Conservation (phyloP, 75 land plant genomes). For the Gnetum montanum region DNA sequence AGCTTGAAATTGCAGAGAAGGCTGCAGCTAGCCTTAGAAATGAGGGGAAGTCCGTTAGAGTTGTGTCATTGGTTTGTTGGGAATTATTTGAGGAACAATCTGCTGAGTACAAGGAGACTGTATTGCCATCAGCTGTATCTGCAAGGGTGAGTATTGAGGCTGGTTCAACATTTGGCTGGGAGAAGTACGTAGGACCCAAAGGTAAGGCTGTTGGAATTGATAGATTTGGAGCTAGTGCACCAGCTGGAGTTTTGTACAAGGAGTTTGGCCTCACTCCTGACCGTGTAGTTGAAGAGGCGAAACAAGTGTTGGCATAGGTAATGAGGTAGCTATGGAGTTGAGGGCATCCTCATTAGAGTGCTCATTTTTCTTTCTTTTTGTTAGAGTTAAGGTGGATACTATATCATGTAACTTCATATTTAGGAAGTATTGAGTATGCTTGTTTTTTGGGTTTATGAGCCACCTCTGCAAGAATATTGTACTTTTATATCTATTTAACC, state of each 20-base stretch:
- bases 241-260: constrained; percentile 60
- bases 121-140: constrained; percentile 42
- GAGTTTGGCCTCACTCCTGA: constrained; percentile 66
- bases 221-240: constrained; percentile 76
- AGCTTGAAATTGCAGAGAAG: constrained; percentile 63
- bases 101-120: constrained; percentile 63
- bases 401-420: too few species aligned
- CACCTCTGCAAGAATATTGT: too few species aligned
- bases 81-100: constrained; percentile 65
- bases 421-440: too few species aligned
- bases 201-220: constrained; percentile 73
- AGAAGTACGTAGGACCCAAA: constrained; percentile 43
- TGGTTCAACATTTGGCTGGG: constrained; percentile 77
- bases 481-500: too few species aligned
- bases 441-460: too few species aligned
- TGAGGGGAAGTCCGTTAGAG: constrained; percentile 65
- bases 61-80: constrained; percentile 74
- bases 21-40: constrained; percentile 51
- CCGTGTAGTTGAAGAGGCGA: constrained; percentile 40
- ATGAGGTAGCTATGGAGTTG: constrained; percentile 14
- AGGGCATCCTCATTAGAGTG: neutral
- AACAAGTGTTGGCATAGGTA: constrained; percentile 12
- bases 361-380: constrained; percentile 1
- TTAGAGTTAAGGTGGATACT: too few species aligned
- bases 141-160: constrained; percentile 70